These are phyloP conservation scores for Xylaria polymorpha DNA, from an alignment of 2,329 filamentous ascomycete genomes.

Conservation along the genomic window DNA sequence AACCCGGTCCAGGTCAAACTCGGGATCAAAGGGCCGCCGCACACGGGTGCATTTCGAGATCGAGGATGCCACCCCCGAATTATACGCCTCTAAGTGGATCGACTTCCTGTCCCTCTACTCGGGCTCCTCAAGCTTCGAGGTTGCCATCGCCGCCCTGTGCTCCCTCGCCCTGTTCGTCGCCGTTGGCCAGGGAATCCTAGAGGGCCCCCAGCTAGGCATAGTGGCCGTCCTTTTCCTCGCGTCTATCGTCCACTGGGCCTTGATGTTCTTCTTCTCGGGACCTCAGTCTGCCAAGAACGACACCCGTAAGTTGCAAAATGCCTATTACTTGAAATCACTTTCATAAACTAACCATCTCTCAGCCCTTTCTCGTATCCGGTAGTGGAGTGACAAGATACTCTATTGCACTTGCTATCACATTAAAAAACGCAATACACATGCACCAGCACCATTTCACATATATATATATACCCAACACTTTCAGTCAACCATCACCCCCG, in stretches of 20 bases:
- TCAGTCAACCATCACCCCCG: slow-evolving; percentile 1
- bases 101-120: slow-evolving; percentile 39
- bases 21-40: slow-evolving; percentile 37
- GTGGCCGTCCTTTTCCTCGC: slow-evolving; percentile 35
- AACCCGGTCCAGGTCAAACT: slow-evolving; percentile 37
- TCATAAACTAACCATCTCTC: slow-evolving; percentile 5
- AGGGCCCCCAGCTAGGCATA: slow-evolving; percentile 34
- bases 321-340: not conserved
- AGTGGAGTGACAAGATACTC: slow-evolving; percentile 12
- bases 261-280: slow-evolving; percentile 38
- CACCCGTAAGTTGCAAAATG: slow-evolving; percentile 30
- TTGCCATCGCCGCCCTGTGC: slow-evolving; percentile 40
- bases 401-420: not conserved
- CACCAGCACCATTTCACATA: slow-evolving; percentile 16
- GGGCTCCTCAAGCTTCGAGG: slow-evolving; percentile 39
- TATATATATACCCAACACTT: slow-evolving; percentile 26
- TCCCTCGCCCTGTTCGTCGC: slow-evolving; percentile 38
- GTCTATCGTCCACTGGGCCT: slow-evolving; percentile 36
- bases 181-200: slow-evolving; percentile 36
- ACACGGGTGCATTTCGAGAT: slow-evolving; percentile 41
- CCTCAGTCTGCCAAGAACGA: slow-evolving; percentile 29
- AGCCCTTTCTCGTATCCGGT: slow-evolving; percentile 35
- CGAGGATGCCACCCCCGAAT: slow-evolving; percentile 36
- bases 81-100: slow-evolving; percentile 39
- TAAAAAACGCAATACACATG: not conserved